Percentiles rank a stretch among this genome's conserved stretches.
These are phyloP conservation scores for Exophiala calicioides DNA, from an alignment of 2,329 filamentous ascomycete species.

Conservation along the genomic window DNA sequence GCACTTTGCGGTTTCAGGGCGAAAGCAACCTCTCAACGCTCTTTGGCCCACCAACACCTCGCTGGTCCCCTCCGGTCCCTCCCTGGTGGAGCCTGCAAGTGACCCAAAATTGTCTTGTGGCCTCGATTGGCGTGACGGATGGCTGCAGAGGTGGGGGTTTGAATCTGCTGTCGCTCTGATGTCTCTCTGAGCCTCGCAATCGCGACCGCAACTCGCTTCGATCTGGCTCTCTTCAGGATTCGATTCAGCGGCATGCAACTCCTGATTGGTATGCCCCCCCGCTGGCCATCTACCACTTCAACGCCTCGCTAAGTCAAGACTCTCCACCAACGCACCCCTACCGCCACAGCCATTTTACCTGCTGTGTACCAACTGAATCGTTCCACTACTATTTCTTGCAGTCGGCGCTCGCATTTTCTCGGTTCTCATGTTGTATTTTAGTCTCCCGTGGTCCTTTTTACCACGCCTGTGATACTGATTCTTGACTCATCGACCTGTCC, in stretches of 20 bases:
- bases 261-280: constrained; percentile 12
- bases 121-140: constrained; percentile 21
- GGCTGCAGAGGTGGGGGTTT: constrained; percentile 15
- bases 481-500: too few species aligned
- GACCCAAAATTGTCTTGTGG: constrained; percentile 18
- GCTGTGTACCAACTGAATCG: too few species aligned
- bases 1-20: too few species aligned
- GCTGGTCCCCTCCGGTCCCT: background rate
- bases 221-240: constrained; percentile 4
- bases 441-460: too few species aligned
- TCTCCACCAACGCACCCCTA: constrained; percentile 5
- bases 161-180: constrained; percentile 5
- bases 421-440: too few species aligned
- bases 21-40: too few species aligned
- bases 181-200: background rate
- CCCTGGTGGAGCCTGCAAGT: too few species aligned
- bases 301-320: constrained; percentile 6
- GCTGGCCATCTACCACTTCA: constrained; percentile 6
- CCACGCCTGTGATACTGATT: too few species aligned
- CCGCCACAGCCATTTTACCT: background rate
- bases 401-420: too few species aligned
- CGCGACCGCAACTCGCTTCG: constrained; percentile 4
- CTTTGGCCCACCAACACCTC: background rate
- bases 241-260: background rate
- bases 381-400: too few species aligned